phyloP scores from a whole-genome alignment of 495 filamentous ascomycete species.

The Gamarada debralockiae region DNA sequence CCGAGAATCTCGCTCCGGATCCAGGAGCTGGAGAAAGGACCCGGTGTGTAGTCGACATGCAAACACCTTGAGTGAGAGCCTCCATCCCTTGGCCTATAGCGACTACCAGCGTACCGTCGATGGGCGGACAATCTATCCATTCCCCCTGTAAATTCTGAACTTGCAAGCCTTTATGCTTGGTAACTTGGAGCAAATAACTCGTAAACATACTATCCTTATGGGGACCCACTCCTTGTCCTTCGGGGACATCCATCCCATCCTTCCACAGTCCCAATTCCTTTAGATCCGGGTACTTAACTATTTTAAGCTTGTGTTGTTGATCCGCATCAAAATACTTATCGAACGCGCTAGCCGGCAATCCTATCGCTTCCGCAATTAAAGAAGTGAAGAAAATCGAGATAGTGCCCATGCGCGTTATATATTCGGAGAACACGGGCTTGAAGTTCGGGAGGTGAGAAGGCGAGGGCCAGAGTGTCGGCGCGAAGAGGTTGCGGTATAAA shows the following conservation, averaged over 20 bases:
- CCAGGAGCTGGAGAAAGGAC: conserved; percentile 65
- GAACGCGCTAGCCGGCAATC: conserved; percentile 68
- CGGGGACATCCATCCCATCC: conserved; percentile 27
- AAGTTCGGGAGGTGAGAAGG: conserved; percentile 64
- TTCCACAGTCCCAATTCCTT: conserved; percentile 42
- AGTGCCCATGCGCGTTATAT: conserved; percentile 67
- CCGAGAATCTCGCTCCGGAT: conserved; percentile 69
- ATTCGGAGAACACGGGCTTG: conserved; percentile 62
- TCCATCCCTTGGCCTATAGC: conserved; percentile 93
- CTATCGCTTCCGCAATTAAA: conserved; percentile 84
- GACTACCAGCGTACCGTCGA: conserved; percentile 67
- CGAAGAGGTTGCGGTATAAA: conserved; percentile 73
- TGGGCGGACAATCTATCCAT: conserved; percentile 76
- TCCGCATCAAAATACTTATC: conserved; percentile 74
- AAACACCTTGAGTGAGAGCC: conserved; percentile 85
- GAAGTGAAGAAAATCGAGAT: conserved; percentile 75
- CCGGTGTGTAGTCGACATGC: conserved; percentile 80
- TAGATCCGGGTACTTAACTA: conserved; percentile 80
- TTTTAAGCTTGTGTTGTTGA: conserved; percentile 89
- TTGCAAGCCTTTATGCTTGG: conserved; percentile 75
- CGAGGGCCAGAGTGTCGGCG: conserved; percentile 90
- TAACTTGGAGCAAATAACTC: conserved; percentile 83
- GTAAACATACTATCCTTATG: conserved; percentile 93
- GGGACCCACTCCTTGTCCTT: conserved; percentile 76
- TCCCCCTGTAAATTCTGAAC: conserved; percentile 79